Conservation (phyloP, 176 grass and related monocot species). For the Tillandsia leiboldiana region DNA sequence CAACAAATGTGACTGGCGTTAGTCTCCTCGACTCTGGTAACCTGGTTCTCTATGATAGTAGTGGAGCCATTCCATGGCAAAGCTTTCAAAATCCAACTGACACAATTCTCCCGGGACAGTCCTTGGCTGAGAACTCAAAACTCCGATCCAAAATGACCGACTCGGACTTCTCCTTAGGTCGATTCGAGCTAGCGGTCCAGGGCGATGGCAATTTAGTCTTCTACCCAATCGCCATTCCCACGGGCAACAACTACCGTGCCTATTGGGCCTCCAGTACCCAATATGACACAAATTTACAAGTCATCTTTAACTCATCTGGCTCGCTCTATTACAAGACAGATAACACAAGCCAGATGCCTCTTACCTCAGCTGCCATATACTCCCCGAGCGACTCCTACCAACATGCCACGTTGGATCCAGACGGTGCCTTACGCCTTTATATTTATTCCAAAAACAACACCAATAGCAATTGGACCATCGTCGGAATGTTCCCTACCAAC, state of each 20-base stretch:
- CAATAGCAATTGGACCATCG: too few relatives aligned
- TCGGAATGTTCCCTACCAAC: too few relatives aligned
- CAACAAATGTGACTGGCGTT: not conserved
- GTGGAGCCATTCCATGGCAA: slow-evolving; percentile 1
- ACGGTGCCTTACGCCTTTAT: slow-evolving; percentile 32
- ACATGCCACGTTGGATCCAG: slow-evolving; percentile 29
- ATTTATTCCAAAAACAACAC: slow-evolving; percentile 13
- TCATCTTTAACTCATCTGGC: slow-evolving; percentile 21
- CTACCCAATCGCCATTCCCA: slow-evolving; percentile 8
- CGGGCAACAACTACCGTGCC: not conserved
- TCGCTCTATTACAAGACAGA: slow-evolving; percentile 2
- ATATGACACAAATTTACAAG: not conserved
- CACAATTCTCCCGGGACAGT: slow-evolving; percentile 5
- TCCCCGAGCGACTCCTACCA: slow-evolving; percentile 14
- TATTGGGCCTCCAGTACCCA: not conserved
- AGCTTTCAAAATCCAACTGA: slow-evolving; percentile 6
- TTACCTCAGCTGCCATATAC: not conserved
- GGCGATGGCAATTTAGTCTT: slow-evolving; percentile 18
- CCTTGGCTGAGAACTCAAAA: not conserved
- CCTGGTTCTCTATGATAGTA: slow-evolving; percentile 1
- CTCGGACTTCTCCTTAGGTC: slow-evolving; percentile 16
- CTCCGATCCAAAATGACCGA: slow-evolving; percentile 9
- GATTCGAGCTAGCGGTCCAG: slow-evolving; percentile 18
- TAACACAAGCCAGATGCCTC: not conserved
- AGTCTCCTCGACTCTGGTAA: slow-evolving; percentile 14